Evolutionary conservation across 2,329 filamentous ascomycete species (phyloP).

Genomic region (Fusarium sterilihyphosum): DNA sequence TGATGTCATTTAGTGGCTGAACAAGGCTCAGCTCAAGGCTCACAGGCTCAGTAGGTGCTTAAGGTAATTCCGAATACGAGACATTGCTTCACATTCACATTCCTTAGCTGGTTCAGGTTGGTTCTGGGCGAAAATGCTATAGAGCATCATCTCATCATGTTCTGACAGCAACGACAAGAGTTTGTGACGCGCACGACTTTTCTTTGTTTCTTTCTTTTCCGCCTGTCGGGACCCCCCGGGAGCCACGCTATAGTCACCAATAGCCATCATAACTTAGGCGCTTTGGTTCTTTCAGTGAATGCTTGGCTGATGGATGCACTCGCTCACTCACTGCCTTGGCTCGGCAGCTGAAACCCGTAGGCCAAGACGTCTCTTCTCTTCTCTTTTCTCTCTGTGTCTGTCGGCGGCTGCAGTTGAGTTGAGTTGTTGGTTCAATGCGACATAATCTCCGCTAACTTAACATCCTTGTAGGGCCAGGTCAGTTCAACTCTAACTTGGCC

Average conservation of each 20-base stretch:
- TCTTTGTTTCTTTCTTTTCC: not conserved
- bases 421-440: not conserved
- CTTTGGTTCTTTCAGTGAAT: not conserved
- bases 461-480: not conserved
- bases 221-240: not conserved
- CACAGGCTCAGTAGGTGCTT: not conserved
- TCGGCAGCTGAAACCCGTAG: conserved; percentile 33
- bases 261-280: not conserved
- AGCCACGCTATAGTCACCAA: not conserved
- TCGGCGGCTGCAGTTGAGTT: not conserved
- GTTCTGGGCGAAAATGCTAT: not conserved
- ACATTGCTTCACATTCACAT: not conserved
- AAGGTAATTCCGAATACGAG: conserved; percentile 14
- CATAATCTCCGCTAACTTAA: not conserved
- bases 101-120: not conserved
- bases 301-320: not conserved
- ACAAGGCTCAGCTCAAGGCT: conserved; percentile 1
- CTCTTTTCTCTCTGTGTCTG: not conserved
- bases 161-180: not conserved
- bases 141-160: conserved; percentile 21
- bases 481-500: not conserved
- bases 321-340: conserved; percentile 36
- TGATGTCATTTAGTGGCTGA: conserved; percentile 34
- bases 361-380: not conserved
- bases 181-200: conserved; percentile 31